Percentiles rank a stretch among this genome's conserved stretches.
phyloP scores from a whole-genome alignment of 2,329 filamentous ascomycete genomes.

The Epichloe glyceriae region DNA sequence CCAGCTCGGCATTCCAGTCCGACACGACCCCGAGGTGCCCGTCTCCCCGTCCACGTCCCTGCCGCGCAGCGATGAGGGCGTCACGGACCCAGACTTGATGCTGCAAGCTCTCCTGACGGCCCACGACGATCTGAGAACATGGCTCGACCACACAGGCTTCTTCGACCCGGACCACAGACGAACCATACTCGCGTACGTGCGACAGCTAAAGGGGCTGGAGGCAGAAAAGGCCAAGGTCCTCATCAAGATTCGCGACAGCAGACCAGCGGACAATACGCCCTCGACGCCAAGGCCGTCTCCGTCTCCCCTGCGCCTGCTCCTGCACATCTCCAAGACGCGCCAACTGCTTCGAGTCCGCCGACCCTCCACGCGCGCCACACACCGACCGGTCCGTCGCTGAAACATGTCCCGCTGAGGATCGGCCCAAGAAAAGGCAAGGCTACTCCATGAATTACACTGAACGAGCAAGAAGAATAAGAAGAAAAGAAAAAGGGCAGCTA shows the following conservation, averaged over 20 bases:
- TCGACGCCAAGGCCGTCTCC: not conserved
- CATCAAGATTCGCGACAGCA: slow-evolving; percentile 8
- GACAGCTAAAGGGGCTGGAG: slow-evolving; percentile 10
- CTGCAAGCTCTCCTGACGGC: not conserved
- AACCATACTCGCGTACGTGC: slow-evolving; percentile 7
- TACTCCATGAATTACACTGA: not conserved
- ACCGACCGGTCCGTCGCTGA: not conserved
- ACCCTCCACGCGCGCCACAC: not conserved
- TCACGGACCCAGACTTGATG: not conserved
- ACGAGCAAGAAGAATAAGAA: not conserved
- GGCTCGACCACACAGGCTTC: slow-evolving; percentile 15
- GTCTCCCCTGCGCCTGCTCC: not conserved
- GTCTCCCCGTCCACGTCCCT: not conserved
- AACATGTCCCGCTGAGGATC: not conserved
- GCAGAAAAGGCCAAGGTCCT: slow-evolving; percentile 11
- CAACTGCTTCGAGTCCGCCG: not conserved
- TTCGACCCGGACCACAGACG: slow-evolving; percentile 11
- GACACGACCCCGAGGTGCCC: not conserved
- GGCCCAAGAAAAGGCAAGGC: not conserved
- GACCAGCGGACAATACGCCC: not conserved
- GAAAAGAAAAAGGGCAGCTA: not conserved
- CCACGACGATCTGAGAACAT: slow-evolving; percentile 12
- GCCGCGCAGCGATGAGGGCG: not conserved
- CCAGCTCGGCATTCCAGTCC: not conserved
- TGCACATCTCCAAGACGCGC: not conserved